These are phyloP conservation scores for Immersiporthe knoxdaviesiana DNA, from an alignment of 2,329 filamentous ascomycete species.

Conservation along the genomic window DNA sequence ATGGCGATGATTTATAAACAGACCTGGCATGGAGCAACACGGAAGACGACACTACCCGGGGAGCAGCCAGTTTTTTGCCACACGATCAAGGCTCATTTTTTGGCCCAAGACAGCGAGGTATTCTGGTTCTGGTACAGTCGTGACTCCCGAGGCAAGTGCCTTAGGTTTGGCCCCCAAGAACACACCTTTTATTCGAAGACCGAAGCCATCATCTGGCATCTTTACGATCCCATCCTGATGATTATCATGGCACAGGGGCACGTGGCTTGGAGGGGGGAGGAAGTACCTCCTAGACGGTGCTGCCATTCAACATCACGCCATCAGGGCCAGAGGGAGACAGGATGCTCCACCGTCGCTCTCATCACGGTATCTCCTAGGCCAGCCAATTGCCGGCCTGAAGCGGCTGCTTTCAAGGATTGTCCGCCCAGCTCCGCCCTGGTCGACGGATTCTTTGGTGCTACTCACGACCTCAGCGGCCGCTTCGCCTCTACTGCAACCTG, in stretches of 20 bases:
- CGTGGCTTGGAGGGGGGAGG: background rate
- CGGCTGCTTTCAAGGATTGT: constrained; percentile 8
- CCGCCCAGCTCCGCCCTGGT: constrained; percentile 21
- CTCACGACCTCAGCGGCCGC: constrained; percentile 25
- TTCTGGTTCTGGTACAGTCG: background rate
- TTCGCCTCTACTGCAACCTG: constrained; percentile 16
- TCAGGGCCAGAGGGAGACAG: constrained; percentile 7
- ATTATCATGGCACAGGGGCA: background rate
- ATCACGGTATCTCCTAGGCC: background rate
- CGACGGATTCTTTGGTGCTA: constrained; percentile 25
- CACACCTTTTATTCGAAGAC: background rate
- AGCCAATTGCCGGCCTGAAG: constrained; percentile 21
- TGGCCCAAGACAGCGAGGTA: background rate
- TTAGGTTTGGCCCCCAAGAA: constrained; percentile 16
- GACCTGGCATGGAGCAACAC: constrained; percentile 12
- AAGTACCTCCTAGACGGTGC: background rate
- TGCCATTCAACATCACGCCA: constrained; percentile 7
- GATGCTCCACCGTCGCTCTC: constrained; percentile 23
- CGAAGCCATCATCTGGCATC: constrained; percentile 2
- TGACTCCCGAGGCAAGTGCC: constrained; percentile 7
- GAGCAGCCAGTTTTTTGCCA: constrained; percentile 20
- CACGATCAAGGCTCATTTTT: constrained; percentile 12
- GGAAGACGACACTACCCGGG: background rate
- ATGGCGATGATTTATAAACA: background rate
- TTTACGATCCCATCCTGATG: background rate